phyloP scores from a whole-genome alignment of 306 rosid species.

The Begonia peltatifolia region DNA sequence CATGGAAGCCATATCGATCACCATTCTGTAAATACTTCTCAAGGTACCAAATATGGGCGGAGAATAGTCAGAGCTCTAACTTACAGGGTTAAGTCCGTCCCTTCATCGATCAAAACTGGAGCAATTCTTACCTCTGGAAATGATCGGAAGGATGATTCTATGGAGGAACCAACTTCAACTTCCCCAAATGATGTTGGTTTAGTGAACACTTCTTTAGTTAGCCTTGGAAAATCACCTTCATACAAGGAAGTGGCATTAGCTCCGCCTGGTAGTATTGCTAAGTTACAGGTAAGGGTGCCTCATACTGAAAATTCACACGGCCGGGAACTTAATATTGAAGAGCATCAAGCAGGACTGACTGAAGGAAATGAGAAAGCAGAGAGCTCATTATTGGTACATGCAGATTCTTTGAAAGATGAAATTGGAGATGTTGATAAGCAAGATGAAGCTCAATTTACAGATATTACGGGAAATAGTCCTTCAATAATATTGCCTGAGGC shows the following conservation, averaged over 20 bases:
- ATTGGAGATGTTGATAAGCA: constrained; percentile 26
- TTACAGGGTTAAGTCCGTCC: constrained; percentile 75
- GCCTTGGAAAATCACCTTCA: constrained; percentile 93
- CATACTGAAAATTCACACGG: constrained; percentile 27
- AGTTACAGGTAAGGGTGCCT: constrained; percentile 49
- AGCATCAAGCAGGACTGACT: constrained; percentile 26
- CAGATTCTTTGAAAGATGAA: constrained; percentile 33
- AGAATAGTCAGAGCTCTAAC: constrained; percentile 58
- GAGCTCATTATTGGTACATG: constrained; percentile 17
- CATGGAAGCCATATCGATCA: constrained; percentile 58
- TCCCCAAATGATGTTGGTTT: constrained; percentile 31
- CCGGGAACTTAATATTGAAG: constrained; percentile 21
- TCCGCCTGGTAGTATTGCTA: constrained; percentile 85
- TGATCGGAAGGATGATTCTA: constrained; percentile 28
- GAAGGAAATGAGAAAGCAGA: constrained; percentile 25
- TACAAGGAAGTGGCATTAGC: constrained; percentile 98
- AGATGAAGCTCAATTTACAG: constrained; percentile 27
- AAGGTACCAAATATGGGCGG: constrained; percentile 77
- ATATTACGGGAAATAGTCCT: too few relatives aligned
- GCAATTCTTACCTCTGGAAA: constrained; percentile 24
- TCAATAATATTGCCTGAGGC: constrained; percentile 17
- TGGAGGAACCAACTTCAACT: constrained; percentile 27
- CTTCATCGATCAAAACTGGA: constrained; percentile 35
- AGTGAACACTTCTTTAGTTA: constrained; percentile 37
- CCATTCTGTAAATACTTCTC: constrained; percentile 37